These are phyloP conservation scores for Camellia sinensis DNA, from an alignment of 148 eudicot genomes.

Conservation along the genomic window DNA sequence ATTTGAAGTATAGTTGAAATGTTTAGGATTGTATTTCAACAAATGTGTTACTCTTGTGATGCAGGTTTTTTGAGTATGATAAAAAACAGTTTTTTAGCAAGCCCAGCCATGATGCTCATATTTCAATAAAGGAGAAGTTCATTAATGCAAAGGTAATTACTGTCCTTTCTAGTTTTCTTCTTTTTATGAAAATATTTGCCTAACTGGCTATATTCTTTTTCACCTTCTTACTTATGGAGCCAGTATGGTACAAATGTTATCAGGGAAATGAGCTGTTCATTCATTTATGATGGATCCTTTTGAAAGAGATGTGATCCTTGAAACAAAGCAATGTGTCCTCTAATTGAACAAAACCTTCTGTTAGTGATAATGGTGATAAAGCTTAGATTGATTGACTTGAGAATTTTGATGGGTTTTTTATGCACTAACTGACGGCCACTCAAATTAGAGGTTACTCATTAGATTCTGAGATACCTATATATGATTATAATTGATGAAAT, in stretches of 20 bases:
- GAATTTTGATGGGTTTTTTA: neutral
- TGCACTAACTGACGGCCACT: neutral
- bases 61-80: conserved; percentile 66
- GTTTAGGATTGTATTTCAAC: conserved; percentile 5
- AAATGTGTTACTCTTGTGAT: conserved; percentile 16
- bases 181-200: conserved; percentile 4
- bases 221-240: neutral
- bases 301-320: neutral
- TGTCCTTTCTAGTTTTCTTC: neutral
- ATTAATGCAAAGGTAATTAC: conserved; percentile 81
- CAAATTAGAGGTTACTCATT: conserved; percentile 2
- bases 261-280: neutral
- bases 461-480: neutral
- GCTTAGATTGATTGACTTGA: neutral
- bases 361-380: conserved; percentile 7
- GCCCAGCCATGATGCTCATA: conserved; percentile 62
- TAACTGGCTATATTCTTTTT: neutral
- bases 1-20: conserved; percentile 14
- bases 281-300: neutral
- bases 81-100: conserved; percentile 66
- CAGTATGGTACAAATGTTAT: neutral
- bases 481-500: neutral
- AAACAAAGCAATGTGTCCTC: neutral
- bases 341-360: neutral
- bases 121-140: conserved; percentile 78